Percentiles rank a stretch among this genome's conserved stretches.
These are phyloP conservation scores for Trypanosomatidae sp. DNA, from an alignment of 208 protist genomes.

Conservation along the genomic window DNA sequence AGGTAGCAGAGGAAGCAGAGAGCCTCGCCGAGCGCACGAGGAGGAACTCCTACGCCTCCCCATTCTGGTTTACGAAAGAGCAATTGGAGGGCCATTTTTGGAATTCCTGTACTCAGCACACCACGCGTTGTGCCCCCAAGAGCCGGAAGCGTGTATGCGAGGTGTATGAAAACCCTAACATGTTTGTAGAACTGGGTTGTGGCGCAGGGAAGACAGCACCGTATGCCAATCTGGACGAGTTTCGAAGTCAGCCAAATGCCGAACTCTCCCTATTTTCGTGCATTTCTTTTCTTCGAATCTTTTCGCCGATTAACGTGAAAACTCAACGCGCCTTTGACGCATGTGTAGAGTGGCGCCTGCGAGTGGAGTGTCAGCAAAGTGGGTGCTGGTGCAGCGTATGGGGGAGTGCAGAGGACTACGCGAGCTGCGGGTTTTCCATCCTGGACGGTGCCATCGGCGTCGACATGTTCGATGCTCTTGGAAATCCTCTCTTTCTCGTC, in stretches of 20 bases:
- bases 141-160: slow-evolving; percentile 22
- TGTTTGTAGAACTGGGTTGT: slow-evolving; percentile 7
- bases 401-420: slow-evolving; percentile 59
- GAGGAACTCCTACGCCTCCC: slow-evolving; percentile 22
- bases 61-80: slow-evolving; percentile 59
- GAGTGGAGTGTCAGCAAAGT: slow-evolving; percentile 34
- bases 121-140: background rate
- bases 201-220: background rate
- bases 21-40: slow-evolving; percentile 10
- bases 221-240: slow-evolving; percentile 12
- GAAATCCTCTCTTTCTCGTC: slow-evolving; percentile 52
- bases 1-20: slow-evolving; percentile 8
- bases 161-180: slow-evolving; percentile 4
- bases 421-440: slow-evolving; percentile 22
- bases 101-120: too few relatives aligned
- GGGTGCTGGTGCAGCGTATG: slow-evolving; percentile 73
- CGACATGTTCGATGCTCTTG: slow-evolving; percentile 48
- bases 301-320: slow-evolving; percentile 50
- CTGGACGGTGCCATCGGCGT: slow-evolving; percentile 55
- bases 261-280: background rate
- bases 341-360: slow-evolving; percentile 37
- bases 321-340: slow-evolving; percentile 32
- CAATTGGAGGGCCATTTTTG: slow-evolving; percentile 3
- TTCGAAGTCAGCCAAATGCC: background rate
- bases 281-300: slow-evolving; percentile 50